These are phyloP conservation scores for Citeromyces nyonsensis DNA, from an alignment of 805 yeast genomes.

Conservation along the genomic window DNA sequence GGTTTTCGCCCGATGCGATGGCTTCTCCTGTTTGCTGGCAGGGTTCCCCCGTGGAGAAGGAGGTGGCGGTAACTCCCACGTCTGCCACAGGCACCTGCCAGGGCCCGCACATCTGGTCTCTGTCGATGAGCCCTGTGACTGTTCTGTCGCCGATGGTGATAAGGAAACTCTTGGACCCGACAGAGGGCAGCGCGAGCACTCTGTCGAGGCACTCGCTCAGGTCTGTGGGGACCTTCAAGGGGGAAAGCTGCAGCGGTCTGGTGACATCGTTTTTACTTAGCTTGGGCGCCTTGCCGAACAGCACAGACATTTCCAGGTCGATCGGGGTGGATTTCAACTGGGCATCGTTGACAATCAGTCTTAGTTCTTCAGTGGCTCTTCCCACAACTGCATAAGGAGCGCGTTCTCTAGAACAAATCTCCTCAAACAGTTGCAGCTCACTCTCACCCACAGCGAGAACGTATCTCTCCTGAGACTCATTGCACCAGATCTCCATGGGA, in stretches of 20 bases:
- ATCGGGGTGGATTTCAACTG: conserved; percentile 75
- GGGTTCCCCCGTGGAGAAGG: conserved; percentile 48
- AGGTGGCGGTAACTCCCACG: conserved; percentile 90
- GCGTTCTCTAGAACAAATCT: conserved; percentile 86
- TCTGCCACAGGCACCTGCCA: conserved; percentile 99
- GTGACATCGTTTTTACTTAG: conserved; percentile 68
- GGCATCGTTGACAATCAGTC: conserved; percentile 68
- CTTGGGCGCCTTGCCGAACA: conserved; percentile 96
- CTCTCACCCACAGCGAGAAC: conserved; percentile 83
- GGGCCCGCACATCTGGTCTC: conserved; percentile 98
- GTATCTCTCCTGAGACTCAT: conserved; percentile 96
- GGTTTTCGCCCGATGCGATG: conserved; percentile 94
- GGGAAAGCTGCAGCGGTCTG: conserved; percentile 33
- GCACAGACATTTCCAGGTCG: conserved; percentile 86
- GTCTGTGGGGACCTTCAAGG: conserved; percentile 16
- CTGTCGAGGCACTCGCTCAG: conserved; percentile 59
- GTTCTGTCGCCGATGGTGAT: conserved; percentile 97
- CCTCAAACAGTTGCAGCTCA: conserved; percentile 55
- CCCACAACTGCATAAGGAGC: conserved; percentile 96
- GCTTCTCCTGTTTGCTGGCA: conserved; percentile 85
- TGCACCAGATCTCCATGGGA: conserved; percentile 99
- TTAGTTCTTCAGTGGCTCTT: conserved; percentile 75
- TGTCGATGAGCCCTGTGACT: conserved; percentile 91
- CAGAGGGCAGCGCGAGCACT: conserved; percentile 82
- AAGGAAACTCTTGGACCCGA: conserved; percentile 87